phyloP scores from a whole-genome alignment of 1,284 basidiomycete genomes.

The Malassezia arunalokei region DNA sequence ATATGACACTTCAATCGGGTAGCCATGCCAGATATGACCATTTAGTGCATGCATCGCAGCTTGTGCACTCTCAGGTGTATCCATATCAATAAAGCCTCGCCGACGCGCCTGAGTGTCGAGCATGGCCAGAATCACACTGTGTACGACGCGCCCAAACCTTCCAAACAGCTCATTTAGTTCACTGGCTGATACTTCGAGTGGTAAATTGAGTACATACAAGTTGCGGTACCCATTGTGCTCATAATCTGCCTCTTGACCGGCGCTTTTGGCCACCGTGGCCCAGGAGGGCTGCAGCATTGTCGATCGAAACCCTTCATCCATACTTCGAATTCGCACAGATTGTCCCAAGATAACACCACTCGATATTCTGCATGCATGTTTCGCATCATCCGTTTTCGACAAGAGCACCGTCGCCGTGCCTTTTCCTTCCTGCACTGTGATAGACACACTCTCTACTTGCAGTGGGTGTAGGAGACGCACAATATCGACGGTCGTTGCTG shows the following conservation, averaged over 20 bases:
- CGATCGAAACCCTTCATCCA: too few relatives aligned
- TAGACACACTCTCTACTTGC: background rate
- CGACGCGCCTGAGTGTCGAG: slow-evolving; percentile 42
- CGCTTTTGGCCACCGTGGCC: background rate
- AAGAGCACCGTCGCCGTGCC: background rate
- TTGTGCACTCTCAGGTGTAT: slow-evolving; percentile 23
- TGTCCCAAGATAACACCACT: too few relatives aligned
- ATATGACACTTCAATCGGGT: slow-evolving; percentile 44
- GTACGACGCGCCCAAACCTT: slow-evolving; percentile 29
- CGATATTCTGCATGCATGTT: background rate
- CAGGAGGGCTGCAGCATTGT: background rate
- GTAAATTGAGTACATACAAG: slow-evolving; percentile 43
- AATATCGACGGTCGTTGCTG: slow-evolving; percentile 3
- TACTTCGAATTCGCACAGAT: too few relatives aligned
- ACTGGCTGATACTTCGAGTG: slow-evolving; percentile 35
- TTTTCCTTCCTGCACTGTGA: background rate
- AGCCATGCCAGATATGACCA: slow-evolving; percentile 36
- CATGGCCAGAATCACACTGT: slow-evolving; percentile 44
- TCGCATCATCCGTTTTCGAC: background rate
- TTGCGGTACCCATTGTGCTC: slow-evolving; percentile 20
- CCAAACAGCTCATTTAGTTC: slow-evolving; percentile 33
- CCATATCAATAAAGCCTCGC: slow-evolving; percentile 44
- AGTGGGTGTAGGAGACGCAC: background rate
- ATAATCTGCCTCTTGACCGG: background rate
- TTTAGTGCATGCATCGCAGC: slow-evolving; percentile 31